These are phyloP conservation scores for Huntiella abstrusa DNA, from an alignment of 2,329 filamentous ascomycete genomes.

Conservation along the genomic window DNA sequence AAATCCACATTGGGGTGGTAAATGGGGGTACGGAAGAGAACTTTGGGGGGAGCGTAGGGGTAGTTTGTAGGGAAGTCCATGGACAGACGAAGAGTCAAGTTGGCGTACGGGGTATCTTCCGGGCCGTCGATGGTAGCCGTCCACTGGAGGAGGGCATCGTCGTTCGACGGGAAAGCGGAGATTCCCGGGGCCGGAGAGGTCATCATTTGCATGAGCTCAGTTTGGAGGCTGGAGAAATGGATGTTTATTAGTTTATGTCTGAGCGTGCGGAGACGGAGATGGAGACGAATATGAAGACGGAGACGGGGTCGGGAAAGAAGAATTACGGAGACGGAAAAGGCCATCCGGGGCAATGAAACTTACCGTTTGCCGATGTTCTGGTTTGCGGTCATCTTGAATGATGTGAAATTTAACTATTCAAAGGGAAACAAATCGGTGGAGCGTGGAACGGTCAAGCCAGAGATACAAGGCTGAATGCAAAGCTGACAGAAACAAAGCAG, in stretches of 20 bases:
- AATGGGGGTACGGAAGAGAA: conserved; percentile 95
- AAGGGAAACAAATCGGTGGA: background rate
- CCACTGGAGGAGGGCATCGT: conserved; percentile 84
- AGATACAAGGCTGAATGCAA: too few species aligned
- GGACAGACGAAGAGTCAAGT: conserved; percentile 75
- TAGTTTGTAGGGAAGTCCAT: conserved; percentile 87
- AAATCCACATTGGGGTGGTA: conserved; percentile 99
- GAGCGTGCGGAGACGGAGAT: background rate
- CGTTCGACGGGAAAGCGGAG: conserved; percentile 80
- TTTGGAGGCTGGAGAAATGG: conserved; percentile 51
- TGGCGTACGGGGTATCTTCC: conserved; percentile 75
- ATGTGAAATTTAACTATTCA: background rate
- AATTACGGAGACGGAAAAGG: background rate
- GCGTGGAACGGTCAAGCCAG: too few species aligned
- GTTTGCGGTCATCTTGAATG: conserved; percentile 1
- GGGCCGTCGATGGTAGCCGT: conserved; percentile 86
- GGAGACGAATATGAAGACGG: conserved; percentile 3
- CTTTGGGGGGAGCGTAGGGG: conserved; percentile 75
- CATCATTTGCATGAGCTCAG: conserved; percentile 97
- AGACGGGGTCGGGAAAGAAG: conserved; percentile 4
- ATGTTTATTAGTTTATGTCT: background rate
- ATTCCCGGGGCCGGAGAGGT: conserved; percentile 82
- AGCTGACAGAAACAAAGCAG: too few species aligned
- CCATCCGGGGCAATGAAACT: conserved; percentile 10
- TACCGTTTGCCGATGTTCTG: conserved; percentile 53